Conservation (phyloP, 202 grass and related monocot species). For the Panicum virgatum region DNA sequence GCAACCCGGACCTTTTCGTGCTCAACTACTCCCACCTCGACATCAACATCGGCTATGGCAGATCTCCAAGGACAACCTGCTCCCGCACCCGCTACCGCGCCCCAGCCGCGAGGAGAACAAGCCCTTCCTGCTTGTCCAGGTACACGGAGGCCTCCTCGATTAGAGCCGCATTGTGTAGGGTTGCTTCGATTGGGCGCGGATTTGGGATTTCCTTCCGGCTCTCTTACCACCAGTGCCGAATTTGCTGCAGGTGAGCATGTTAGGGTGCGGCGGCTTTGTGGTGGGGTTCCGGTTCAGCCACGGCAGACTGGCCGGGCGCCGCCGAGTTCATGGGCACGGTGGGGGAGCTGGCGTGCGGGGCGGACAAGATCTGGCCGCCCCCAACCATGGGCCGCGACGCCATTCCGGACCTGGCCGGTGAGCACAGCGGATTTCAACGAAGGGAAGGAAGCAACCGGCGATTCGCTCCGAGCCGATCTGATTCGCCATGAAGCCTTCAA, state of each 20-base stretch:
- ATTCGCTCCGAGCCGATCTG: not conserved
- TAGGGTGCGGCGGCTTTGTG: constrained; percentile 84
- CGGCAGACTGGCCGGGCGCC: constrained; percentile 65
- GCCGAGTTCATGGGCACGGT: constrained; percentile 78
- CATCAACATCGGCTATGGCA: too few relatives aligned
- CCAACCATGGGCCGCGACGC: constrained; percentile 61
- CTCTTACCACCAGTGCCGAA: not conserved
- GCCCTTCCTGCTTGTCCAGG: constrained; percentile 76
- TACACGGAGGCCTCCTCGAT: not conserved
- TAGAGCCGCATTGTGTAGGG: constrained; percentile 15
- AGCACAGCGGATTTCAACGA: not conserved
- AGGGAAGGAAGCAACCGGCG: not conserved
- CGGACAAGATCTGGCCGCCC: not conserved
- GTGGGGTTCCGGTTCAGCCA: constrained; percentile 87
- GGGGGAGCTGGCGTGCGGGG: constrained; percentile 65
- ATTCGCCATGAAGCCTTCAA: constrained; percentile 51
- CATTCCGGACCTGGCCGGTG: constrained; percentile 51
- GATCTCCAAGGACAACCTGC: constrained; percentile 73
- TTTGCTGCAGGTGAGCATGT: constrained; percentile 54
- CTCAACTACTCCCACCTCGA: too few relatives aligned
- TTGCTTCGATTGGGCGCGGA: not conserved
- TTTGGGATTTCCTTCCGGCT: not conserved
- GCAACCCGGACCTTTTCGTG: too few relatives aligned
- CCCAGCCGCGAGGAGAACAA: constrained; percentile 48
- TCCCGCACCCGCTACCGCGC: constrained; percentile 53